Evolutionary conservation across 2,329 filamentous ascomycete species (phyloP), one percentile per base, ranked within the genome.

Genomic region (Penicillium italicum): DNA sequence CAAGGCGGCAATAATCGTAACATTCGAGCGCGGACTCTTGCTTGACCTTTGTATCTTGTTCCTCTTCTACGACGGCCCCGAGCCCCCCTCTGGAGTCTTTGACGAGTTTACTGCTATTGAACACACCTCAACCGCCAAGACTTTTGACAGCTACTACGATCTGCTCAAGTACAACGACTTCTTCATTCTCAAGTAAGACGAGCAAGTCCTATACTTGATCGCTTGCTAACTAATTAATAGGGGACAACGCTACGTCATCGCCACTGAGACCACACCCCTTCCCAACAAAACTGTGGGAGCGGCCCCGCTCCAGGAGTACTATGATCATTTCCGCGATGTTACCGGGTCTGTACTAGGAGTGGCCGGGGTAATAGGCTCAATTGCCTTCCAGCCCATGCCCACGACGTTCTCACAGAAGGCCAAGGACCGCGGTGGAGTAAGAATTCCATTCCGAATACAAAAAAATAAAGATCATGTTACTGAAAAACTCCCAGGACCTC

Each of bases 1-100:
- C 56, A 85, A 84, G 66, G 84, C 83, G 0, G 82, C 78, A 12
- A 79, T 87, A 43, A 86, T 86, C 58, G 69, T 82, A 44, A 86
- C 82, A 0, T 76, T 78, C 2, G 77, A 83, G 62, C 73, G 79
- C 16, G 65, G 75, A 2, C 73, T 74, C 11, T 55, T 78, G 0
- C 61, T 83, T 44, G 76, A 85, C 57, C 73, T 80, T 20, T 85
- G 82, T 81, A 76, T 84, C 55, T 69, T 87, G 56, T 86, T 86
- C 69, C 66, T 84, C 34, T 86, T 85, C 72, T 87, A 86, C 67
- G 82, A 87, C 66, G 85, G 81, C 1, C 76, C 78, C 0, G 68
- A 71, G 48, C 79, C 79, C 0, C 83, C 84, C 0, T 64, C 72
- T 1, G 79, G 74, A 5, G 76, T 82, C 2, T 87, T 88, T 56